These are phyloP conservation scores for Psidium friedrichsthalianum DNA, from an alignment of 345 rosid species.

Conservation along the genomic window DNA sequence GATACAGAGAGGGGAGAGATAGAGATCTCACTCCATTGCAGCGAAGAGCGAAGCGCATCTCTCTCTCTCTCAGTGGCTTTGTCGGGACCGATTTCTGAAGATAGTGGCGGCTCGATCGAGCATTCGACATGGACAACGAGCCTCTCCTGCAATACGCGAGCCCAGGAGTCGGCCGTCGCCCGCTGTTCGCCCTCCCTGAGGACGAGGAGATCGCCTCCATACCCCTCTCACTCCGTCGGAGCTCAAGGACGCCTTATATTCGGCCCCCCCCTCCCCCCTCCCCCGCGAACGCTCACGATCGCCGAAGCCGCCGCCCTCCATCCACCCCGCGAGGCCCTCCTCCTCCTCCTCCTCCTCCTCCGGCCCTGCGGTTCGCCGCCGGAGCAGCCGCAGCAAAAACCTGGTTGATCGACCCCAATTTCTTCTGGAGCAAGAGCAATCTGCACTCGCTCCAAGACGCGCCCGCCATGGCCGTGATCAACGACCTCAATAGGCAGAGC, in stretches of 20 bases:
- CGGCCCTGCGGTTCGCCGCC: conserved; percentile 5
- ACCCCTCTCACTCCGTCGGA: conserved; percentile 56
- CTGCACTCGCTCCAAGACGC: conserved; percentile 75
- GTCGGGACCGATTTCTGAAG: neutral
- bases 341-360: conserved; percentile 9
- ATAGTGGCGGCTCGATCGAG: neutral
- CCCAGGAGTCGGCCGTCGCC: conserved; percentile 28
- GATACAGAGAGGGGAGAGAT: neutral
- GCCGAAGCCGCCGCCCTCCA: neutral
- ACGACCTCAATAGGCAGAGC: conserved; percentile 20
- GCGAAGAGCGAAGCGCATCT: neutral
- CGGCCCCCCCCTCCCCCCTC: conserved; percentile 32
- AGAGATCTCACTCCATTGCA: neutral
- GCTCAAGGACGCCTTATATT: conserved; percentile 62
- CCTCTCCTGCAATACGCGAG: conserved; percentile 31
- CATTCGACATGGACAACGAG: conserved; percentile 32
- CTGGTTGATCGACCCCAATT: conserved; percentile 14
- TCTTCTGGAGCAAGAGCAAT: conserved; percentile 7
- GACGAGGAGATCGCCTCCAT: conserved; percentile 49
- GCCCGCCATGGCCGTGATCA: conserved; percentile 71
- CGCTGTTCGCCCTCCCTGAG: conserved; percentile 66
- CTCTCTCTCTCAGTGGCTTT: neutral
- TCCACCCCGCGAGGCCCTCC: neutral
- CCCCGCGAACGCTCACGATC: conserved; percentile 12
- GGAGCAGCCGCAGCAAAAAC: conserved; percentile 9